Evolutionary conservation across 352 stramenopile genomes (phyloP).

Genomic region (Phytophthora pisi): DNA sequence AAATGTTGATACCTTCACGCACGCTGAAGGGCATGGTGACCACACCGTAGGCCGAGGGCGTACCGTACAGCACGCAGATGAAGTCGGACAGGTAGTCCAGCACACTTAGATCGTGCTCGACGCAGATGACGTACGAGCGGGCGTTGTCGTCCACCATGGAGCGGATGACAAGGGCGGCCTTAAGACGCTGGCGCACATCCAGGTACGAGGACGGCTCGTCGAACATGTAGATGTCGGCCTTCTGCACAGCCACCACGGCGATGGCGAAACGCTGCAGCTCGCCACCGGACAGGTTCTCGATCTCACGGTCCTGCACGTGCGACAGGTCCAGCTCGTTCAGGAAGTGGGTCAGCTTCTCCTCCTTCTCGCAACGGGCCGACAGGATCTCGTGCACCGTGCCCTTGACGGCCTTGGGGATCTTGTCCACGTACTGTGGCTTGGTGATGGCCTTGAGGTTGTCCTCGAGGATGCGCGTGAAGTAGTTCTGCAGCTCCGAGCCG

Average conservation of each 20-base stretch:
- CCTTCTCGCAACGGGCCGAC: conserved; percentile 92
- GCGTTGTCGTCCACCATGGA: conserved; percentile 92
- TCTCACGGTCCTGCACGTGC: conserved; percentile 97
- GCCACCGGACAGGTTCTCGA: conserved; percentile 96
- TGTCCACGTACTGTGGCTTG: conserved; percentile 99
- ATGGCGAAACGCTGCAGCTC: conserved; percentile 99
- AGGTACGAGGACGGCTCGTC: conserved; percentile 99
- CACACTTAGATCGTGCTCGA: conserved; percentile 99
- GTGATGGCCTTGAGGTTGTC: conserved; percentile 99
- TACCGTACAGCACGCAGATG: conserved; percentile 99
- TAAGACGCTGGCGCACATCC: conserved; percentile 99
- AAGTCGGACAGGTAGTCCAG: conserved; percentile 99
- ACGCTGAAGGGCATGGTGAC: conserved; percentile 99
- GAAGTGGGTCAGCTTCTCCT: conserved; percentile 83
- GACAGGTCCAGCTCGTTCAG: conserved; percentile 94
- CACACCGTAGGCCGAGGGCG: conserved; percentile 98
- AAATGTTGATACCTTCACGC: conserved; percentile 99
- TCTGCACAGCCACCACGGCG: conserved; percentile 94
- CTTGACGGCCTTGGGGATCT: conserved; percentile 97
- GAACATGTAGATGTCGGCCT: conserved; percentile 99
- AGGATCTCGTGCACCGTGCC: conserved; percentile 95
- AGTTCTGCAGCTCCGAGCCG: conserved; percentile 98
- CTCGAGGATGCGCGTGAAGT: conserved; percentile 99
- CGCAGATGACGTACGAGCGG: conserved; percentile 97
- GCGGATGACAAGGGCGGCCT: conserved; percentile 98